Evolutionary conservation across 2,329 filamentous ascomycete genomes (phyloP).

Genomic region (Colletotrichum gloeosporioides): DNA sequence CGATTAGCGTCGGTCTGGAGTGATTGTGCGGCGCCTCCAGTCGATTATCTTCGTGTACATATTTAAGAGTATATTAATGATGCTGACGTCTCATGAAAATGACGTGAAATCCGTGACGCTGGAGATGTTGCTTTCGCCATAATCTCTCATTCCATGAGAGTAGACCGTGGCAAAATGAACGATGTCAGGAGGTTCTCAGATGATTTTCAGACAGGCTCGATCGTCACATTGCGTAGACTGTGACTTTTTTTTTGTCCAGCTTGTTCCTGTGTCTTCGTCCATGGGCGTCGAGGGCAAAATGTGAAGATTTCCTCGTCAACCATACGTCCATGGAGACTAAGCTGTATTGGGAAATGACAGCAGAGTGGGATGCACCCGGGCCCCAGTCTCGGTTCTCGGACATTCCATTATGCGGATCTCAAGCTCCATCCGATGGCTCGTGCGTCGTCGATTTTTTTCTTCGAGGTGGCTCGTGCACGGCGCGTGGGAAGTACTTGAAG

Average conservation of each 20-base stretch:
- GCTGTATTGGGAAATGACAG: background rate
- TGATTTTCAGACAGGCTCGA: background rate
- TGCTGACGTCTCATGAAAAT: background rate
- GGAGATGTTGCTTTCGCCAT: background rate
- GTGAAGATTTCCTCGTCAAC: background rate
- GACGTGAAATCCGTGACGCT: background rate
- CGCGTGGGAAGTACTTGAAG: background rate
- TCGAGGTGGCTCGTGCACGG: background rate
- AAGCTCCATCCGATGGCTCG: background rate
- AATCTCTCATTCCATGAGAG: background rate
- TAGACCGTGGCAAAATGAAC: background rate
- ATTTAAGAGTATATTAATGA: background rate
- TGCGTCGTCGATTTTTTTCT: background rate
- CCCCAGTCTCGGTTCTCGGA: background rate
- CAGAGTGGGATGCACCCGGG: background rate
- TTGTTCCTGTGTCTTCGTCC: background rate
- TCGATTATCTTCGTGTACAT: background rate
- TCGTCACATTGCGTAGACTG: background rate
- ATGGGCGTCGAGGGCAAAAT: background rate
- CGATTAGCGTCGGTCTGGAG: constrained; percentile 29
- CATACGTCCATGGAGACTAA: background rate
- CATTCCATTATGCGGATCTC: background rate
- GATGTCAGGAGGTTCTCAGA: background rate
- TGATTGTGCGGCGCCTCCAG: background rate
- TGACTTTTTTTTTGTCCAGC: background rate